These are phyloP conservation scores for Chaetomiaceae sp. DNA, from an alignment of 2,329 filamentous ascomycete genomes.

Conservation along the genomic window DNA sequence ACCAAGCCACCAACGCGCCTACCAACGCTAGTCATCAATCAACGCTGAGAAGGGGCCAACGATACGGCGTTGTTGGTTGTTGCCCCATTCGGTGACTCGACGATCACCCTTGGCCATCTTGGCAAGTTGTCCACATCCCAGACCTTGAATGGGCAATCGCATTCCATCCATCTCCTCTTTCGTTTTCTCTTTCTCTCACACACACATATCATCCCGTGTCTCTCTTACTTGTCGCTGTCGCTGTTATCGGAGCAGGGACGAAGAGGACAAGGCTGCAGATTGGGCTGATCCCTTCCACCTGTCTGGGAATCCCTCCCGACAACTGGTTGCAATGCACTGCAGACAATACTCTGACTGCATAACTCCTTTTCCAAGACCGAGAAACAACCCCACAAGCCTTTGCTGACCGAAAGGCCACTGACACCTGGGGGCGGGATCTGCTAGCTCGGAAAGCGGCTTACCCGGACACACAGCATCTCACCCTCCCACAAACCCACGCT, in stretches of 20 bases:
- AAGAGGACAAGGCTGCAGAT: slow-evolving; percentile 3
- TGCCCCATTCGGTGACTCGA: too few relatives aligned
- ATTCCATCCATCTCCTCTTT: too few relatives aligned
- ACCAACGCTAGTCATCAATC: too few relatives aligned
- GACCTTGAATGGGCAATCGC: too few relatives aligned
- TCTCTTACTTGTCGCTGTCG: background rate
- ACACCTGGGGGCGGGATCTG: background rate
- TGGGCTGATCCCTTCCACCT: background rate
- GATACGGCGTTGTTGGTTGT: too few relatives aligned
- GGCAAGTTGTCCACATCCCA: too few relatives aligned
- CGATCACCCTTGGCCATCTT: too few relatives aligned
- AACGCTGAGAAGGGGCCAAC: too few relatives aligned
- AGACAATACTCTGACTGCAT: background rate
- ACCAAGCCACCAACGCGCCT: too few relatives aligned
- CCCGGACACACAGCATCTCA: slow-evolving; percentile 9
- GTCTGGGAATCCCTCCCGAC: too few relatives aligned
- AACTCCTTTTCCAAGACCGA: background rate
- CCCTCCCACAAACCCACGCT: slow-evolving; percentile 3
- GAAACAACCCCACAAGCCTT: background rate
- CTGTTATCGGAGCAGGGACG: background rate
- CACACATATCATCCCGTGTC: background rate
- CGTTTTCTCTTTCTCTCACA: too few relatives aligned
- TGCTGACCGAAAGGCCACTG: background rate
- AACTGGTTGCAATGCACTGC: background rate
- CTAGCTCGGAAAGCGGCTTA: slow-evolving; percentile 6